These are phyloP conservation scores for Backusella macrospora DNA, from an alignment of 192 early-diverging fungal genomes.

Conservation along the genomic window DNA sequence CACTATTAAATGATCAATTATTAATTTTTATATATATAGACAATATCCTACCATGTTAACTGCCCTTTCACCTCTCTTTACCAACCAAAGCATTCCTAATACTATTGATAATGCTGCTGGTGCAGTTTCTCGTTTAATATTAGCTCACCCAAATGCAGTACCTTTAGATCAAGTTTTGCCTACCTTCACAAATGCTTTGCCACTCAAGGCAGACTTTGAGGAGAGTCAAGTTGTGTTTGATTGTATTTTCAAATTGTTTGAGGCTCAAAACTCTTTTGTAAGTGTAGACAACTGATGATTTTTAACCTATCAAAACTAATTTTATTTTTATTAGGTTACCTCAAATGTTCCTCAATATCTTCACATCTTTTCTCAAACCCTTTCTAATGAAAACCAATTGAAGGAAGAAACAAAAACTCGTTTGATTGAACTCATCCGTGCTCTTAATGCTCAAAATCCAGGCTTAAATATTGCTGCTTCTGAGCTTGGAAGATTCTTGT, in stretches of 20 bases:
- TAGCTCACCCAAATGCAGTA: slow-evolving; percentile 67
- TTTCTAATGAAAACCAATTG: slow-evolving; percentile 60
- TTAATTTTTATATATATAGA: slow-evolving; percentile 22
- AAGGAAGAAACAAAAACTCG: slow-evolving; percentile 53
- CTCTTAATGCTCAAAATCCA: slow-evolving; percentile 50
- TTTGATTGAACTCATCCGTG: slow-evolving; percentile 59
- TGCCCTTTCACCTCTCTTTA: slow-evolving; percentile 66
- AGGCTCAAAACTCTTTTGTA: slow-evolving; percentile 50
- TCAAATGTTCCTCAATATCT: slow-evolving; percentile 54
- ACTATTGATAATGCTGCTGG: slow-evolving; percentile 78
- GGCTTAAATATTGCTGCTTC: slow-evolving; percentile 39
- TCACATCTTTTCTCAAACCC: slow-evolving; percentile 56
- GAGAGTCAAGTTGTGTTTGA: slow-evolving; percentile 79
- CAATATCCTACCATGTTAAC: slow-evolving; percentile 65
- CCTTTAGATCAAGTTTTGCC: slow-evolving; percentile 73
- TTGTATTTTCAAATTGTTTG: slow-evolving; percentile 67
- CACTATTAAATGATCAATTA: background rate
- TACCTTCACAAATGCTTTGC: slow-evolving; percentile 65
- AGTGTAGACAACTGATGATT: background rate
- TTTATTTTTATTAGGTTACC: slow-evolving; percentile 38
- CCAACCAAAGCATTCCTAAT: slow-evolving; percentile 50
- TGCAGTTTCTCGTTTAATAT: slow-evolving; percentile 74
- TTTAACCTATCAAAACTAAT: too few species aligned
- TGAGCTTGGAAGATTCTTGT: slow-evolving; percentile 37
- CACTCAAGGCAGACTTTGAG: slow-evolving; percentile 72